phyloP scores from a whole-genome alignment of 805 yeast species.

The Cyberlindnera japonica region DNA sequence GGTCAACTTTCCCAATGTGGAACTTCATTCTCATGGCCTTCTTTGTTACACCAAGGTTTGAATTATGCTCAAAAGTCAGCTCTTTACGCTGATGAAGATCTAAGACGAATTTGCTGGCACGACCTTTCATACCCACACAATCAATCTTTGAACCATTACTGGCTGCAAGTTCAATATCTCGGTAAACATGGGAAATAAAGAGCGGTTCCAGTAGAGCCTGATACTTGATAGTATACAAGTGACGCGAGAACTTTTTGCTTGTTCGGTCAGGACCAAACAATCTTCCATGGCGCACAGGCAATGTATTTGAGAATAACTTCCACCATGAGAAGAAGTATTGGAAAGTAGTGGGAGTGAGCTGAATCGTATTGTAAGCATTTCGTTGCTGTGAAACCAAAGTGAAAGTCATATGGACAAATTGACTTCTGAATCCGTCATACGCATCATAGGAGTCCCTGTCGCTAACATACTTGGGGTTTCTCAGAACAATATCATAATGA shows the following conservation, averaged over 20 bases:
- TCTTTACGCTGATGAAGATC: constrained; percentile 67
- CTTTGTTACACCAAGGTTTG: constrained; percentile 44
- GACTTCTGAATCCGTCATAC: constrained; percentile 73
- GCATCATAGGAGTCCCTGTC: constrained; percentile 66
- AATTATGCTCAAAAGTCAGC: constrained; percentile 39
- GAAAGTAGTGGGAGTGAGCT: constrained; percentile 68
- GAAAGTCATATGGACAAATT: constrained; percentile 72
- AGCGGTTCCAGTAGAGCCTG: constrained; percentile 69
- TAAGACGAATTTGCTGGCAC: constrained; percentile 49
- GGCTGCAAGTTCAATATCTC: constrained; percentile 41
- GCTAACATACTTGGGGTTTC: constrained; percentile 50
- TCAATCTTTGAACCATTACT: constrained; percentile 39
- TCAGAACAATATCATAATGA: constrained; percentile 55
- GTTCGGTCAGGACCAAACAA: constrained; percentile 56
- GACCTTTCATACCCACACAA: constrained; percentile 67
- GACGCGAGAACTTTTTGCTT: constrained; percentile 69
- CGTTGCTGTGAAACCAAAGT: constrained; percentile 42
- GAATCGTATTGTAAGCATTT: constrained; percentile 62
- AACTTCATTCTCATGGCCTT: constrained; percentile 54
- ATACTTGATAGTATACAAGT: constrained; percentile 75
- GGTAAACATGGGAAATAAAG: constrained; percentile 68
- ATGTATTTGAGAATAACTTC: constrained; percentile 73
- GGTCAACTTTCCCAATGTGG: constrained; percentile 59
- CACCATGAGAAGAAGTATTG: constrained; percentile 80
- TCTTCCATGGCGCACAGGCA: constrained; percentile 75